A percentile compares a stretch with the other conserved stretches of the same genome.
These are phyloP conservation scores for Zhuliangozyma blackwelliae DNA, from an alignment of 1,139 yeast species.

Conservation along the genomic window DNA sequence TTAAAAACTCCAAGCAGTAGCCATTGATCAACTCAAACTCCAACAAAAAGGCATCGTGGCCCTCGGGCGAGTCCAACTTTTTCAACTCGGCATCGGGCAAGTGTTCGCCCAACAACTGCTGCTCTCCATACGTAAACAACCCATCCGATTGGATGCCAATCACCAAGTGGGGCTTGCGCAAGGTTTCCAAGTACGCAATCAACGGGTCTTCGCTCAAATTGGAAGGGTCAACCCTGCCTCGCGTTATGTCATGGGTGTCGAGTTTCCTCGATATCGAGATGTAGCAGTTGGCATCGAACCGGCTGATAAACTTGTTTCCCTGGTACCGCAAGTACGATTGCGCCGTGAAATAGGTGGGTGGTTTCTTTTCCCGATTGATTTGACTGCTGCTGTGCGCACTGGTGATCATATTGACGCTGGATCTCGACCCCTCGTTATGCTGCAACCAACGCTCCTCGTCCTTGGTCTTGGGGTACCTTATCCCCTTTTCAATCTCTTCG, in stretches of 20 bases:
- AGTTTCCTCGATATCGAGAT: conserved; percentile 88
- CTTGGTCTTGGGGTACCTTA: conserved; percentile 33
- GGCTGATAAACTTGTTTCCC: conserved; percentile 79
- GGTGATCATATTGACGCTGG: conserved; percentile 9
- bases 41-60: conserved; percentile 92
- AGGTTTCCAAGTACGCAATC: conserved; percentile 42
- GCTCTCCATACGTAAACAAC: conserved; percentile 86
- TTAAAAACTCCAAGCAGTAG: conserved; percentile 63
- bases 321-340: conserved; percentile 92
- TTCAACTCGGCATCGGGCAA: conserved; percentile 68
- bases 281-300: conserved; percentile 96
- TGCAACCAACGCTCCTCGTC: conserved; percentile 46
- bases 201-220: conserved; percentile 33
- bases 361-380: conserved; percentile 31
- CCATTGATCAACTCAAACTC: conserved; percentile 82
- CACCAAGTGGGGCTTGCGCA: conserved; percentile 71
- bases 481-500: conserved; percentile 15
- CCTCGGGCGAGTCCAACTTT: conserved; percentile 87
- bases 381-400: conserved; percentile 3
- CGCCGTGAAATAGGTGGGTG: conserved; percentile 90
- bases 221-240: conserved; percentile 57
- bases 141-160: conserved; percentile 94
- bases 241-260: conserved; percentile 90
- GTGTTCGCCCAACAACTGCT: conserved; percentile 71
- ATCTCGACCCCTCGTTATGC: conserved; percentile 40